Evolutionary conservation across 2,329 filamentous ascomycete species (phyloP).

Genomic region (Calonectria pauciramosa): DNA sequence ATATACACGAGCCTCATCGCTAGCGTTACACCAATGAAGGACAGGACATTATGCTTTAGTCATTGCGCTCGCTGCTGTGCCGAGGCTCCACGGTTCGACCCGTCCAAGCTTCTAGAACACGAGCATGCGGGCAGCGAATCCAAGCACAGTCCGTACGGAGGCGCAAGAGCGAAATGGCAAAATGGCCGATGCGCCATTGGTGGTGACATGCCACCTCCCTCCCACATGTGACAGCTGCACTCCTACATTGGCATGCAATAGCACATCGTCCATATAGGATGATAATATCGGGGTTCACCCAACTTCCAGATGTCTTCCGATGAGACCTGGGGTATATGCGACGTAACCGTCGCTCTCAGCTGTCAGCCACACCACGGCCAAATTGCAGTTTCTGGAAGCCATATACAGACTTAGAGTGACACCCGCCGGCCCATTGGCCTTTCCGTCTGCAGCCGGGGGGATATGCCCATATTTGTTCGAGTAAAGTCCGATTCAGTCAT

Average conservation of each 20-base stretch:
- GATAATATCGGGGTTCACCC: not conserved
- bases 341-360: not conserved
- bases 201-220: not conserved
- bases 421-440: not conserved
- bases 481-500: not conserved
- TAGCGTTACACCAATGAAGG: slow-evolving; percentile 4
- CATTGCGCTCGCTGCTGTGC: not conserved
- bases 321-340: not conserved
- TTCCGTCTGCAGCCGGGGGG: not conserved
- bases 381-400: not conserved
- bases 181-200: not conserved
- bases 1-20: slow-evolving; percentile 12
- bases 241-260: not conserved
- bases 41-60: not conserved
- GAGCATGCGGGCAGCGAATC: not conserved
- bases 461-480: not conserved
- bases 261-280: not conserved
- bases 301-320: not conserved
- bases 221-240: not conserved
- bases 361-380: not conserved
- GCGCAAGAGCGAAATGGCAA: not conserved
- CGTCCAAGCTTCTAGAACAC: not conserved
- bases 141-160: not conserved
- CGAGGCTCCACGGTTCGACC: not conserved
- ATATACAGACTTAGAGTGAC: not conserved